Evolutionary conservation across 1,284 basidiomycete species (phyloP).

Genomic region (Agaricales sp.): DNA sequence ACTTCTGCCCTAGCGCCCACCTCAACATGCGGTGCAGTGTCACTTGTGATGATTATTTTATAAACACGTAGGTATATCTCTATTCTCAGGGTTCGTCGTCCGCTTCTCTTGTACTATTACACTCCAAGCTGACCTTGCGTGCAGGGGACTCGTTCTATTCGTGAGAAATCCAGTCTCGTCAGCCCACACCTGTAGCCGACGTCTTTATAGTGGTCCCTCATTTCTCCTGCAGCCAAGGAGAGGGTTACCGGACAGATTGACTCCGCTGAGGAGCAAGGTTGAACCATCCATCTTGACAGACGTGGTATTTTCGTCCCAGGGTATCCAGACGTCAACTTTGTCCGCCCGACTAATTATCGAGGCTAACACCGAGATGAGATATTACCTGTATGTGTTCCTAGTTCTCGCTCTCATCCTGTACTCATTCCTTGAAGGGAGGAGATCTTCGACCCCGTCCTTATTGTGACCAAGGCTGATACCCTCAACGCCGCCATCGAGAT

Average conservation of each 20-base stretch:
- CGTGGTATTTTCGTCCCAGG: constrained; percentile 57
- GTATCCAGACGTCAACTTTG: constrained; percentile 90
- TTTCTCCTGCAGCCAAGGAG: constrained; percentile 79
- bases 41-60: too few species aligned
- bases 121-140: too few species aligned
- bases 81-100: too few species aligned
- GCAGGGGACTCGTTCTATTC: too few species aligned
- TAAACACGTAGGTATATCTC: too few species aligned
- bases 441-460: constrained; percentile 91
- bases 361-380: constrained; percentile 74
- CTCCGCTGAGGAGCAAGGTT: constrained; percentile 80
- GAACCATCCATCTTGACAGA: constrained; percentile 84
- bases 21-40: too few species aligned
- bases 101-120: too few species aligned
- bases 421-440: constrained; percentile 53
- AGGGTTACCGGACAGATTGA: constrained; percentile 73
- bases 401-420: neutral
- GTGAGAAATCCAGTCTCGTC: too few species aligned
- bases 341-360: constrained; percentile 91
- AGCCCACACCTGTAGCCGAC: constrained; percentile 5
- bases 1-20: too few species aligned
- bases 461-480: constrained; percentile 73
- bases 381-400: constrained; percentile 60
- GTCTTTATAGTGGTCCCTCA: constrained; percentile 69
- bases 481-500: constrained; percentile 88